Base-by-base conservation (phyloP, 192 early-diverging fungal species). In the Tieghemiomyces parasiticus region DNA sequence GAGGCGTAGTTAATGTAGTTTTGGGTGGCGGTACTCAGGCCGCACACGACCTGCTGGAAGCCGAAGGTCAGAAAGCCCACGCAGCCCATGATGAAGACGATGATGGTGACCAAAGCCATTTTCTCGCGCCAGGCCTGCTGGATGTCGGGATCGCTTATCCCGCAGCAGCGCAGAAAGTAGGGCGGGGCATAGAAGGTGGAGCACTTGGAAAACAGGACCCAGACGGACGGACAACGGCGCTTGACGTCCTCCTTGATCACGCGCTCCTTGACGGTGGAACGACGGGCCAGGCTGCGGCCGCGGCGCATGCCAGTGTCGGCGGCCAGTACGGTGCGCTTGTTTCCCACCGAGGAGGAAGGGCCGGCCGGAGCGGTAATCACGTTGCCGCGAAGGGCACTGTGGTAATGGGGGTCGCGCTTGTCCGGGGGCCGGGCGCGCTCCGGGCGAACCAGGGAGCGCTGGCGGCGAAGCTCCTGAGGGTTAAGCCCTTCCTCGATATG, bases 91-190 rank as follows among this genome's bases (percentile, higher is more conserved):
- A 91, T 70, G 0, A 88, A 0, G 8, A 84, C 25, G 61, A 92
- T 91, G 58, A 93, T 74, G 32, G 78, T 82, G 42, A 91, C 85
- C 12, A 95, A 71, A 0, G 86, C 89, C 60, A 95, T 84, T 69
- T 95, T 95, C 71, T 95, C 93, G 65, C 90, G 80, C 85, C 87
- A 95, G 29, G 93, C 93, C 61, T 68, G 66, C 58, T 87, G 87
- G 65, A 81, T 76, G 35, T 63, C 72, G 14, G 59, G 45, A 35
- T 77, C 71, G 25, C 69, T 63, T 65, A 86, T 82, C 4, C 86
- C 86, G 42, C 66, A 76, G 65, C 71, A 73, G 61, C 64, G 61
- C 24, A 81, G 67, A 20, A 80, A 63, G n/a, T 73, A 67, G 0
- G 70, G 63, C 6, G 78, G 78, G 56, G 75, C 72, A 61, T 73